Conservation (phyloP, 1,139 yeast species). For the Nadsonia starkeyi-henricii region DNA sequence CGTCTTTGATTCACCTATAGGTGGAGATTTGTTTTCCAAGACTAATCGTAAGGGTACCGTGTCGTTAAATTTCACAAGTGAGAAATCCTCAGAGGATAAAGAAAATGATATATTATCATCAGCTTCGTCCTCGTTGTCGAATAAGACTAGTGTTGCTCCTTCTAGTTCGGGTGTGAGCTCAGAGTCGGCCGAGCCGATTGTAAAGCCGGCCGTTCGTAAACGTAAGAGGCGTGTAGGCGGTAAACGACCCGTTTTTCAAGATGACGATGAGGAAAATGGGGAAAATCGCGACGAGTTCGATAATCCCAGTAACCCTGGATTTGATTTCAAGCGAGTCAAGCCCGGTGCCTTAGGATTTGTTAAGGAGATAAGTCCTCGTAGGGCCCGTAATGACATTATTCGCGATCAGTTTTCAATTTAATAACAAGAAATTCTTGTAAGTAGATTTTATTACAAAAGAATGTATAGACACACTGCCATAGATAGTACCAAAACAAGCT, state of each 20-base stretch:
- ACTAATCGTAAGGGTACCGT: too few relatives aligned
- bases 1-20: neutral
- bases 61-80: neutral
- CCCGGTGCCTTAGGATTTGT: conserved; percentile 4
- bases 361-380: conserved; percentile 14
- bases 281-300: conserved; percentile 10
- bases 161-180: neutral
- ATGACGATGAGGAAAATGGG: neutral
- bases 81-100: neutral
- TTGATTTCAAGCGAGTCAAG: conserved; percentile 13
- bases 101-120: neutral
- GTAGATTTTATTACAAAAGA: neutral
- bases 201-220: conserved; percentile 9
- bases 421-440: neutral
- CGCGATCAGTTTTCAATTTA: conserved; percentile 10
- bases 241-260: conserved; percentile 7
- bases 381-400: conserved; percentile 10
- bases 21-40: neutral
- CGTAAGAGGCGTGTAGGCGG: conserved; percentile 9
- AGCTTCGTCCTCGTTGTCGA: conserved; percentile 1
- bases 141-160: neutral
- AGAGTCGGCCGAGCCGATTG: conserved; percentile 1
- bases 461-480: neutral
- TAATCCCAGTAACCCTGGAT: conserved; percentile 12
- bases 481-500: neutral